A percentile compares a stretch with the other conserved stretches of the same genome.
These are phyloP conservation scores for Leucocoprinus leucothites DNA, from an alignment of 768 basidiomycete genomes.

Conservation along the genomic window DNA sequence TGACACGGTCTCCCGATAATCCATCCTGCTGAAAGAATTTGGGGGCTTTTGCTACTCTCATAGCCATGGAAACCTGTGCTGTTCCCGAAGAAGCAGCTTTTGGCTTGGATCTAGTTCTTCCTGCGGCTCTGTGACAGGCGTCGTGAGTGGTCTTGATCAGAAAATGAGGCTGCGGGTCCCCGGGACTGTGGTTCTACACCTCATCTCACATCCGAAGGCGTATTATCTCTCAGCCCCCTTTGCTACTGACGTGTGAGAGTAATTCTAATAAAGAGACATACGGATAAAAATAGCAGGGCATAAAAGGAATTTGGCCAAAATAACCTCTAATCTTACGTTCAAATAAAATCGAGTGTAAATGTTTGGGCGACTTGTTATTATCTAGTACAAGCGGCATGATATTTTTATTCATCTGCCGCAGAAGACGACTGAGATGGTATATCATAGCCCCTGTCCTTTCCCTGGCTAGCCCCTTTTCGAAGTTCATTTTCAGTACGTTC, in stretches of 20 bases:
- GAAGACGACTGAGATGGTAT: neutral
- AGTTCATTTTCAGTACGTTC: too few relatives aligned
- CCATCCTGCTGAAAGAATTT: neutral
- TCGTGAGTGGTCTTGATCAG: too few relatives aligned
- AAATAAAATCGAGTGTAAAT: neutral
- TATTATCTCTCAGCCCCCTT: neutral
- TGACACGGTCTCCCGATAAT: neutral
- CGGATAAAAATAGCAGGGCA: slow-evolving; percentile 1
- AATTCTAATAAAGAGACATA: neutral
- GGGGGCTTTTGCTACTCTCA: neutral
- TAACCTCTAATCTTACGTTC: neutral
- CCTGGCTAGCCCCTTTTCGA: too few relatives aligned
- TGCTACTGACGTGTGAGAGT: neutral
- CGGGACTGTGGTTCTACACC: neutral
- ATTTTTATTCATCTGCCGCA: neutral
- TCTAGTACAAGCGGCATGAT: neutral
- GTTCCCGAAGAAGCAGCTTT: too few relatives aligned
- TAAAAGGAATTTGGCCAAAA: slow-evolving; percentile 1
- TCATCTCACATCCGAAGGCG: neutral
- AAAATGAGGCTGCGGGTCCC: neutral
- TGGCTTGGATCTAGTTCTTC: too few relatives aligned
- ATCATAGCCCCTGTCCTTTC: neutral
- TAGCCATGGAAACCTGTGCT: too few relatives aligned
- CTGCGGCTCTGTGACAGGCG: too few relatives aligned
- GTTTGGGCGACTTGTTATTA: neutral